These are phyloP conservation scores for Zasmidium angulare DNA, from an alignment of 2,329 filamentous ascomycete genomes.

Conservation along the genomic window DNA sequence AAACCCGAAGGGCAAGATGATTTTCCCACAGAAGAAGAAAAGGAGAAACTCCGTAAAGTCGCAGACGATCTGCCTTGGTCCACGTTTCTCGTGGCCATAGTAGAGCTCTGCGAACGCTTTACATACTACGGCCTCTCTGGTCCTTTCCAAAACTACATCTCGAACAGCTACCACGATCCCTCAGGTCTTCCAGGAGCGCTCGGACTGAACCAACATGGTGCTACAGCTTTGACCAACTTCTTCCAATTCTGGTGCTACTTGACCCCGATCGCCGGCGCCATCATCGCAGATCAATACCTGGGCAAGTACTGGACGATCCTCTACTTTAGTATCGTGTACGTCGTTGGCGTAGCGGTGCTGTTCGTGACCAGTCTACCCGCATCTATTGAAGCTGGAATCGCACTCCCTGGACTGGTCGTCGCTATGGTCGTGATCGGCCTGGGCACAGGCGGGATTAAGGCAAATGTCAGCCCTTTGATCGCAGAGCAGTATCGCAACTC, in stretches of 20 bases:
- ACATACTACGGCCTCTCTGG: conserved; percentile 26
- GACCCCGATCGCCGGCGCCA: conserved; percentile 23
- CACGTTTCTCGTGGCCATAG: conserved; percentile 21
- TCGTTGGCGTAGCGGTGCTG: conserved; percentile 65
- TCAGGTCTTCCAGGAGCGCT: conserved; percentile 34
- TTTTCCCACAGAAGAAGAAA: conserved; percentile 42
- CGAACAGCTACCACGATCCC: conserved; percentile 39
- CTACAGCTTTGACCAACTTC: conserved; percentile 44
- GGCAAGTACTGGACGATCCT: conserved; percentile 70
- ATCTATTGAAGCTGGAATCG: conserved; percentile 59
- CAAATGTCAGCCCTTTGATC: conserved; percentile 61
- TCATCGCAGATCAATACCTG: conserved; percentile 45
- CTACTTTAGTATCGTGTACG: conserved; percentile 61
- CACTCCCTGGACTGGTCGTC: conserved; percentile 62
- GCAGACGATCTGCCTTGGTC: conserved; percentile 44
- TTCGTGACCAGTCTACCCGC: conserved; percentile 63
- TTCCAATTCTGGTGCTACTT: conserved; percentile 43
- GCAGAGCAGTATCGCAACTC: conserved; percentile 44
- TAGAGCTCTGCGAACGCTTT: conserved; percentile 27
- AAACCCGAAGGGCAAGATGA: conserved; percentile 24
- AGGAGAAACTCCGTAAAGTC: conserved; percentile 43
- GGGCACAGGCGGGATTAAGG: conserved; percentile 77
- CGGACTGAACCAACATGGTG: conserved; percentile 40
- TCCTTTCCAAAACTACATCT: conserved; percentile 49
- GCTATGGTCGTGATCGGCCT: conserved; percentile 67